phyloP scores from a whole-genome alignment of 1,284 basidiomycete genomes.

The Cerrena zonata region DNA sequence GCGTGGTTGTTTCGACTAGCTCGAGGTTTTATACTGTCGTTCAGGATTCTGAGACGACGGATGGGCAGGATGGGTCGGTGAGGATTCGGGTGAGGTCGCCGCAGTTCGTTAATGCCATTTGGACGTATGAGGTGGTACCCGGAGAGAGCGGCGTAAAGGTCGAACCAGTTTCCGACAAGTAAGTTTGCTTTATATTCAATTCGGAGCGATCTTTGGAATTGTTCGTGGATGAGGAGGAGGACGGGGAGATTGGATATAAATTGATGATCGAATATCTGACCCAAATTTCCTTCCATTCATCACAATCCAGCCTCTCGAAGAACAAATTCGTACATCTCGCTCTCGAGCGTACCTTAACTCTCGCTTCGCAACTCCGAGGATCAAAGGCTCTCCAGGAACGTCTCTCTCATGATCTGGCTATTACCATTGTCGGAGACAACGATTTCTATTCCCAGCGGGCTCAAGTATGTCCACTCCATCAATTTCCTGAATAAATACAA shows the following conservation, averaged over 20 bases:
- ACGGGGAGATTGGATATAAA: neutral
- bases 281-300: no score
- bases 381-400: constrained; percentile 37
- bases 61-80: constrained; percentile 11
- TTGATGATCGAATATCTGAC: no score
- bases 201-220: neutral
- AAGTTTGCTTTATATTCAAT: constrained; percentile 15
- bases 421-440: constrained; percentile 87
- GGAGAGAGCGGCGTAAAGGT: constrained; percentile 39
- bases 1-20: constrained; percentile 84
- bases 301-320: constrained; percentile 26
- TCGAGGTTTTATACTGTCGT: constrained; percentile 87
- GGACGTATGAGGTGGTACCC: constrained; percentile 63
- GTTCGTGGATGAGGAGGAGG: constrained; percentile 13
- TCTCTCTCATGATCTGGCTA: constrained; percentile 55
- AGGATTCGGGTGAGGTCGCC: constrained; percentile 79
- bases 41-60: constrained; percentile 21
- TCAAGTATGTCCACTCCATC: constrained; percentile 49
- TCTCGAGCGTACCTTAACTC: constrained; percentile 67
- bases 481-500: neutral
- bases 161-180: constrained; percentile 41
- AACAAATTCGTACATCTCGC: constrained; percentile 94
- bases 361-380: constrained; percentile 58
- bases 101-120: constrained; percentile 79
- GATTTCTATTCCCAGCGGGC: constrained; percentile 95